phyloP scores from a whole-genome alignment of 2,329 filamentous ascomycete species.

The Phialemoniopsis sp. region DNA sequence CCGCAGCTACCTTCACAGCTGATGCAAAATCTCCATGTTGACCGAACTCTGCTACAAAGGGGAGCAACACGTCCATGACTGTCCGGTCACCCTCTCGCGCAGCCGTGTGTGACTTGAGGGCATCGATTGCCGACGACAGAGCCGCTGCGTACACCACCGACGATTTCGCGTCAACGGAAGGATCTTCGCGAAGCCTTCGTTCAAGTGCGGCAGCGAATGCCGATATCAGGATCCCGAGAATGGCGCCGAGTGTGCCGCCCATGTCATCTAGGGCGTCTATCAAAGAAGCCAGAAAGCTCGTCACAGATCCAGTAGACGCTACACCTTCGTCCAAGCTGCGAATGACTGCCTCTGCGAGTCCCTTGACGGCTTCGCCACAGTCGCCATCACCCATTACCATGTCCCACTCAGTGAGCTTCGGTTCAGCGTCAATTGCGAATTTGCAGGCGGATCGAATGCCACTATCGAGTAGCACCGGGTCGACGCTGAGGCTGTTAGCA shows the following conservation, averaged over 20 bases:
- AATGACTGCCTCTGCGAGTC: conserved; percentile 8
- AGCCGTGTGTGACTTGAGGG: conserved; percentile 46
- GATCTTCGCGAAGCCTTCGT: conserved; percentile 14
- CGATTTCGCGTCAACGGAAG: conserved; percentile 24
- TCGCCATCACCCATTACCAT: conserved; percentile 28
- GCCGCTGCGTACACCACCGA: conserved; percentile 41
- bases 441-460: conserved; percentile 13
- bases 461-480: not conserved
- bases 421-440: conserved; percentile 26
- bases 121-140: conserved; percentile 35
- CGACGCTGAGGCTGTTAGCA: not conserved
- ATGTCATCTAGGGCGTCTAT: conserved; percentile 30
- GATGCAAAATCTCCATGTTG: conserved; percentile 42
- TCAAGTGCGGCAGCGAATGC: conserved; percentile 34
- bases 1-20: conserved; percentile 53
- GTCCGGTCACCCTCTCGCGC: conserved; percentile 52
- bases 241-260: conserved; percentile 57
- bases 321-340: not conserved
- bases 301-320: too few relatives aligned
- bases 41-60: conserved; percentile 43
- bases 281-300: too few relatives aligned
- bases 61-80: conserved; percentile 53
- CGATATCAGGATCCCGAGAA: conserved; percentile 51
- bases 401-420: conserved; percentile 25
- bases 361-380: conserved; percentile 23